Evolutionary conservation across 306 rosid species (phyloP).

Genomic region (Cicer bijugum): DNA sequence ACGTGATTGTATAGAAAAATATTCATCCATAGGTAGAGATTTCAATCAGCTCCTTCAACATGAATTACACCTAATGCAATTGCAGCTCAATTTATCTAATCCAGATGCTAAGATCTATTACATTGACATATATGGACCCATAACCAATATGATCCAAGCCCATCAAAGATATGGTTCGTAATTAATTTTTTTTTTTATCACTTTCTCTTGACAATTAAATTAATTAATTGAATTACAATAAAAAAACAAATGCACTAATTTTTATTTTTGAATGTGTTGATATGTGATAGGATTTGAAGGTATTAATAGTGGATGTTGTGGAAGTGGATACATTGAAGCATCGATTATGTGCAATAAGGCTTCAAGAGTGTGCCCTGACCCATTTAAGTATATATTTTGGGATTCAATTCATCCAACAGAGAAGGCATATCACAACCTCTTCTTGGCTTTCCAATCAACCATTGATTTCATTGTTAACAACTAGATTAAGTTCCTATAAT

Average conservation of each 20-base stretch:
- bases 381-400: slow-evolving; percentile 68
- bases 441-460: slow-evolving; percentile 40
- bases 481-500: slow-evolving; percentile 30
- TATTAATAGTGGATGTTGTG: slow-evolving; percentile 65
- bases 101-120: slow-evolving; percentile 49
- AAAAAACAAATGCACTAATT: no score
- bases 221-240: no score
- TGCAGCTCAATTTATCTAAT: slow-evolving; percentile 44
- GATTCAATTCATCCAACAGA: slow-evolving; percentile 81
- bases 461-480: slow-evolving; percentile 52
- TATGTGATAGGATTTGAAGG: slow-evolving; percentile 56
- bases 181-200: neutral
- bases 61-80: slow-evolving; percentile 49
- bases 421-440: slow-evolving; percentile 54
- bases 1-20: slow-evolving; percentile 57
- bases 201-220: no score
- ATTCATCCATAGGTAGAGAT: slow-evolving; percentile 55
- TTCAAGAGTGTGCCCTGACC: slow-evolving; percentile 57
- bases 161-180: slow-evolving; percentile 53
- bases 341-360: slow-evolving; percentile 56
- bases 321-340: slow-evolving; percentile 67
- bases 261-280: neutral
- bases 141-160: slow-evolving; percentile 53
- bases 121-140: slow-evolving; percentile 59
- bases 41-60: slow-evolving; percentile 65